These are phyloP conservation scores for Barnettozyma sp. DNA, from an alignment of 805 yeast species.

Conservation along the genomic window DNA sequence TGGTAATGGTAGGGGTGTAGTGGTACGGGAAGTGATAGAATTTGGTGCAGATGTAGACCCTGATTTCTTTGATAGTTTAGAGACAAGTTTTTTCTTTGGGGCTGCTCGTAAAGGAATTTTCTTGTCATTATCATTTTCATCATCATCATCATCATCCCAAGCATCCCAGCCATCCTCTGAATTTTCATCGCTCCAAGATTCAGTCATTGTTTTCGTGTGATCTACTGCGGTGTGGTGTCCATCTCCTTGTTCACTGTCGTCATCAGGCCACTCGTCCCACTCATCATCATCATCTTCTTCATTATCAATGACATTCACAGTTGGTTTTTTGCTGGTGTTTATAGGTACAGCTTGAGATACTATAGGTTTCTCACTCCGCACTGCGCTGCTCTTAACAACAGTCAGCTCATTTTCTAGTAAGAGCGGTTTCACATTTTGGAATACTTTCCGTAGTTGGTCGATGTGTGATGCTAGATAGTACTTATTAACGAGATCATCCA, in stretches of 20 bases:
- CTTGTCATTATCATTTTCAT: too few relatives aligned
- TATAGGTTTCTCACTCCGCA: too few relatives aligned
- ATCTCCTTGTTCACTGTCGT: slow-evolving; percentile 10
- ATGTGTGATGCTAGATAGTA: slow-evolving; percentile 19
- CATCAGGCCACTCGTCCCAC: slow-evolving; percentile 16
- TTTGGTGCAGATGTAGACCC: slow-evolving; percentile 18
- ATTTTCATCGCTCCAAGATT: too few relatives aligned
- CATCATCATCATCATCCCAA: slow-evolving; percentile 20
- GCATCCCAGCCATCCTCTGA: slow-evolving; percentile 21
- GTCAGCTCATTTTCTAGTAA: too few relatives aligned
- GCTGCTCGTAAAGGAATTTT: too few relatives aligned
- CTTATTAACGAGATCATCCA: slow-evolving; percentile 18
- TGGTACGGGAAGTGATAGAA: too few relatives aligned
- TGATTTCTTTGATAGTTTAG: slow-evolving; percentile 11
- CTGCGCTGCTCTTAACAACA: too few relatives aligned
- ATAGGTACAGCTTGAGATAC: too few relatives aligned
- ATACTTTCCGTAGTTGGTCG: slow-evolving; percentile 13
- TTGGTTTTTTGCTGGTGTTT: neutral
- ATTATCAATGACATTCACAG: too few relatives aligned
- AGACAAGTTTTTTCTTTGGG: slow-evolving; percentile 3
- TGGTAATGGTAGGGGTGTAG: too few relatives aligned
- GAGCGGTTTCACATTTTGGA: slow-evolving; percentile 8
- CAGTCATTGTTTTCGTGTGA: too few relatives aligned
- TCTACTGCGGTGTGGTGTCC: too few relatives aligned
- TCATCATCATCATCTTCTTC: slow-evolving; percentile 10